A percentile compares a stretch with the other conserved stretches of the same genome.
phyloP scores from a whole-genome alignment of 2,329 filamentous ascomycete species.

The Colletotrichum simmondsii region DNA sequence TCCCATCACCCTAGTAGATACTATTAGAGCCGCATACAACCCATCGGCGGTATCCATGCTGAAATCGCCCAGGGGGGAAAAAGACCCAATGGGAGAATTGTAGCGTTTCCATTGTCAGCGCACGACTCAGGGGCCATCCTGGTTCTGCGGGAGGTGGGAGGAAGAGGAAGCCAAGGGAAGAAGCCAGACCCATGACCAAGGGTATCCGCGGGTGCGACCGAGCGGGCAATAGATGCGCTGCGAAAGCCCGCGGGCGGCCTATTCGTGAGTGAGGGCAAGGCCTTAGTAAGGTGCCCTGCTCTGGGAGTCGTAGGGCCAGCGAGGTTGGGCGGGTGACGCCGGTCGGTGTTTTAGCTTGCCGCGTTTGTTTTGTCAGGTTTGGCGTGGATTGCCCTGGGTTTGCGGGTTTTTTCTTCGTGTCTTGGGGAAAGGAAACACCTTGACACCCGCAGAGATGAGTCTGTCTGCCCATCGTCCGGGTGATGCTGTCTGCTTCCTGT shows the following conservation, averaged over 20 bases:
- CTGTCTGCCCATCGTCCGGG: neutral
- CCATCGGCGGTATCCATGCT: neutral
- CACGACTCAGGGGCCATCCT: constrained; percentile 2
- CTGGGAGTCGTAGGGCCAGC: neutral
- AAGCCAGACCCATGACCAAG: neutral
- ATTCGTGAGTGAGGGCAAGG: neutral
- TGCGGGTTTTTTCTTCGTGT: neutral
- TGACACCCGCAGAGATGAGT: neutral
- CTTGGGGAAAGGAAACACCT: neutral
- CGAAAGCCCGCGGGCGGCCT: neutral
- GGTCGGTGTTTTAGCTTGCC: constrained; percentile 18
- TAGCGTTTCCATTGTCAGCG: constrained; percentile 5
- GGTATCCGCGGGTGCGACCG: neutral
- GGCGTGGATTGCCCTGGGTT: neutral
- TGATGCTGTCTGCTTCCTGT: neutral
- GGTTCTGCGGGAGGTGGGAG: neutral
- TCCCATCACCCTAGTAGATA: neutral
- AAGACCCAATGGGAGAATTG: constrained; percentile 16
- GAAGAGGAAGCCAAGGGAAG: neutral
- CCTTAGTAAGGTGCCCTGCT: neutral
- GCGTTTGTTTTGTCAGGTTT: neutral
- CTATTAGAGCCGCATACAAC: constrained; percentile 16
- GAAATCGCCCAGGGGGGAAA: neutral
- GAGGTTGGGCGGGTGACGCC: neutral
- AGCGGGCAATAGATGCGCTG: constrained; percentile 1